Conservation (phyloP, 2,329 filamentous ascomycete species). For the Arthrobotrys conoides region DNA sequence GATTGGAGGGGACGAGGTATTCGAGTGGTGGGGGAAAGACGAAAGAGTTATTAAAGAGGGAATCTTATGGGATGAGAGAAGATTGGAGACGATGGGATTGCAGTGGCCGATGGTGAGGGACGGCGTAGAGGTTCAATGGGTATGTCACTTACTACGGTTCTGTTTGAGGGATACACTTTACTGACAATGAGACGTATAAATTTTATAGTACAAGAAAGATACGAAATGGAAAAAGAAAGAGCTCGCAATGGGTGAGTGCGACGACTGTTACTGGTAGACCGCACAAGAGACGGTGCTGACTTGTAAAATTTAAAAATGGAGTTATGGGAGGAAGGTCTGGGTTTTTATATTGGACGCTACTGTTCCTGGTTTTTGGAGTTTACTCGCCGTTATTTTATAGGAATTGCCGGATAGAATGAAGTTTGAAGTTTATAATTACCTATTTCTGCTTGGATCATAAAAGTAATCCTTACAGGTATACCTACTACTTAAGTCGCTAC, state of each 20-base stretch:
- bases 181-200: too few species aligned
- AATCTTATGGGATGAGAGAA: constrained; percentile 32
- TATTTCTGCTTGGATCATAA: too few species aligned
- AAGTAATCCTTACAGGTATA: too few species aligned
- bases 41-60: constrained; percentile 14
- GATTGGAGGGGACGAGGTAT: not conserved
- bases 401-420: not conserved
- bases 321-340: not conserved
- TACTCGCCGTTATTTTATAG: constrained; percentile 9
- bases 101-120: constrained; percentile 7
- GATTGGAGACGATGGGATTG: constrained; percentile 17
- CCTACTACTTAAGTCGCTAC: too few species aligned
- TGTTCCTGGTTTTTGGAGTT: constrained; percentile 4
- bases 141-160: not conserved
- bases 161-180: not conserved
- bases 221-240: constrained; percentile 35
- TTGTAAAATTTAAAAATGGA: not conserved
- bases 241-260: constrained; percentile 19
- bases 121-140: not conserved
- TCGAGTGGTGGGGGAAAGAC: constrained; percentile 20
- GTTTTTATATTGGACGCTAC: not conserved
- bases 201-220: constrained; percentile 34
- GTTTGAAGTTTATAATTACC: not conserved
- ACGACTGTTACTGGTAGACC: constrained; percentile 7
- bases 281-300: not conserved